Base-by-base conservation (phyloP, 139 green algal species). In the Chlorella sp. region DNA sequence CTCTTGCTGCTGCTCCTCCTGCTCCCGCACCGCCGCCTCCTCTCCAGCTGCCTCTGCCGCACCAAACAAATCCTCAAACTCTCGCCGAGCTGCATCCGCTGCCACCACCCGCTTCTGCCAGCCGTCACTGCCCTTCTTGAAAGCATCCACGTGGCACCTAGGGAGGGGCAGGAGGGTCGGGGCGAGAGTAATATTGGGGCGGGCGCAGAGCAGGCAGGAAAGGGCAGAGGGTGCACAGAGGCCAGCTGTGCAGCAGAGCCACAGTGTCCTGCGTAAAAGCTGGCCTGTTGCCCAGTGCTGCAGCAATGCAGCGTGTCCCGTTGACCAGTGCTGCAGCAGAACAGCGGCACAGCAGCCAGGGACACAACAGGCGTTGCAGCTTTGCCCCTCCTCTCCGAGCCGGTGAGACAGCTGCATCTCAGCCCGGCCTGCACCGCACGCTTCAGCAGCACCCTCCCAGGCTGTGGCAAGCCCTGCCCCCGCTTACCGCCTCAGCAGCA, bases 1-100 rank as follows among this genome's bases (percentile, higher is more conserved):
- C 68, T 71, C 15, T 26, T 42, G 2, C 39, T 40, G 0, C 48
- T 83, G 61, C 14, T 78, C 77, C 26, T 24, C n/a, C 19, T 48
- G 48, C 82, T 40, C 30, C 82, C 61, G 34, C 24, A 0, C 48
- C 37, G 71, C 60, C 1, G 3, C 9, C 42, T 11, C 42, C 11
- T 60, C 68, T 0, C 37, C 53, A 36, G 24, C 39, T 40, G 37
- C 48, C 21, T 57, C 60, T 1, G n/a, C 68, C 64, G 32, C 73
- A 1, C 39, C 85, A 76, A 93, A 91, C 9, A 94, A 37, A n/a
- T 93, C 86, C 14, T 92, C 91, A 82, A 92, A 92, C 64, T 91
- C 92, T 18, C 79, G 78, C 48, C 87, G 87, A 24, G 68, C 78
- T 32, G 60, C 87, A 22, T 87, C 86, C 28, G 75, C 68, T 16